Conservation (phyloP, 2,329 filamentous ascomycete genomes). For the Tolypocladium capitatum region DNA sequence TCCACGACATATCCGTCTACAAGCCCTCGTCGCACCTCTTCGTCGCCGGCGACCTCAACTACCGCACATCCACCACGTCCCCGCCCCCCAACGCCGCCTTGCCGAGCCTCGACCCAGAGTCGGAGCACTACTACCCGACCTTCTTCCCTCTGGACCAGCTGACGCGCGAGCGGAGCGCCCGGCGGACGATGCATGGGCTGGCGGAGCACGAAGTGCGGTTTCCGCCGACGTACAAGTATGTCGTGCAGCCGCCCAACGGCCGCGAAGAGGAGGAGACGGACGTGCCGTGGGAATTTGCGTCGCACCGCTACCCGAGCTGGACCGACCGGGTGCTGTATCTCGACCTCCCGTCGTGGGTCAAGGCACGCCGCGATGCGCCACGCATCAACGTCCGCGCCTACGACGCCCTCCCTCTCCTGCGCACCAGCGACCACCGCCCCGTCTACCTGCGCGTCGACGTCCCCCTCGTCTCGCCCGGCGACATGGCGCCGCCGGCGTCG, state of each 20-base stretch:
- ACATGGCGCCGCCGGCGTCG: constrained; percentile 22
- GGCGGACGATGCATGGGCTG: constrained; percentile 65
- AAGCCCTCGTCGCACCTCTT: constrained; percentile 66
- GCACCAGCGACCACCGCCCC: constrained; percentile 77
- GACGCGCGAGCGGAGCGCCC: constrained; percentile 52
- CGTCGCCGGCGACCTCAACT: constrained; percentile 87
- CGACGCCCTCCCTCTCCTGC: constrained; percentile 60
- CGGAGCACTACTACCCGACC: constrained; percentile 46
- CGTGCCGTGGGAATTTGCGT: constrained; percentile 58
- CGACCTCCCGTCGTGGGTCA: constrained; percentile 41
- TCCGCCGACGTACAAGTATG: constrained; percentile 90
- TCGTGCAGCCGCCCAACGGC: constrained; percentile 21
- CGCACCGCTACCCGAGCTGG: constrained; percentile 82
- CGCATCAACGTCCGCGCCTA: constrained; percentile 50
- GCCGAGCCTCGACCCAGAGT: constrained; percentile 45
- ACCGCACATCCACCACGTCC: constrained; percentile 60
- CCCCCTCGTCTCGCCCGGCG: constrained; percentile 37
- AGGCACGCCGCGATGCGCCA: constrained; percentile 12
- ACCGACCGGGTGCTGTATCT: constrained; percentile 82
- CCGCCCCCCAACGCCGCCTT: constrained; percentile 50
- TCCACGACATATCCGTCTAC: constrained; percentile 56
- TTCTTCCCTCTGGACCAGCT: constrained; percentile 72
- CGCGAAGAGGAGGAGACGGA: constrained; percentile 20
- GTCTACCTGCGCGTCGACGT: constrained; percentile 62
- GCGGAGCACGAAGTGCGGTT: constrained; percentile 63